Evolutionary conservation across 2,329 filamentous ascomycete genomes (phyloP), one percentile per base, ranked within the genome.

Genomic region (Sordariomycetes sp.): DNA sequence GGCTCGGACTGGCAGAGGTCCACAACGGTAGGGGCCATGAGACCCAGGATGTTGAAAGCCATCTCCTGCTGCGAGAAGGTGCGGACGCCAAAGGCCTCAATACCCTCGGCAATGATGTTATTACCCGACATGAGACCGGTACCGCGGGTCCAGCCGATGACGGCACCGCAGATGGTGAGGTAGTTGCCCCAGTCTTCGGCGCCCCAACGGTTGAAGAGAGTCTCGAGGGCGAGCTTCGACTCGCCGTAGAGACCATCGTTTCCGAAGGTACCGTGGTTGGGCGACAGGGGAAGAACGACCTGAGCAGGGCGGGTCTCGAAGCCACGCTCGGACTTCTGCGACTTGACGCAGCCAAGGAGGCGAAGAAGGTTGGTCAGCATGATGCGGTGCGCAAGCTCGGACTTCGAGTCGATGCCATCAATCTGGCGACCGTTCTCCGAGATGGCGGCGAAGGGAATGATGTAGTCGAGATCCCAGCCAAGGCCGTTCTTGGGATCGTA

Each of bases 1-100:
- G 94, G 95, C 74, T 97, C 90, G 52, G 82, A 78, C 75, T 99
- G 94, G 79, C 94, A 99, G 51, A 99, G 82, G 68, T 99, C 90
- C 64, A 96, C 91, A 65, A 99, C 89, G 32, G 86, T 81, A 42
- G 94, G 91, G 1, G 91, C 88, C 94, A 99, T 96, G 56, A 99
- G 82, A 64, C 94, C 92, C 52, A 99, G 82, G 63, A 99, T 74
- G 74, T 99, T 99, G 80, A 99, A 99, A 17, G 94, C 94, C 94
- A 99, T 99, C 73, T 99, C 94, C 70, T 96, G 90, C 74, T 97
- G 94, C 10, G 92, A 97, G 79, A 99, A 99, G 3, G 94, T 99
- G 65, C 94, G 90, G 28, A 97, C 94, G 65, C 94, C 94, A 63
- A 95, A 94, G 65, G 89, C 89, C 77, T 99, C 94, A 58, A 99